Percentiles rank a stretch among this genome's conserved stretches.
These are phyloP conservation scores for Brassica balearica DNA, from an alignment of 441 rosid genomes.

Conservation along the genomic window DNA sequence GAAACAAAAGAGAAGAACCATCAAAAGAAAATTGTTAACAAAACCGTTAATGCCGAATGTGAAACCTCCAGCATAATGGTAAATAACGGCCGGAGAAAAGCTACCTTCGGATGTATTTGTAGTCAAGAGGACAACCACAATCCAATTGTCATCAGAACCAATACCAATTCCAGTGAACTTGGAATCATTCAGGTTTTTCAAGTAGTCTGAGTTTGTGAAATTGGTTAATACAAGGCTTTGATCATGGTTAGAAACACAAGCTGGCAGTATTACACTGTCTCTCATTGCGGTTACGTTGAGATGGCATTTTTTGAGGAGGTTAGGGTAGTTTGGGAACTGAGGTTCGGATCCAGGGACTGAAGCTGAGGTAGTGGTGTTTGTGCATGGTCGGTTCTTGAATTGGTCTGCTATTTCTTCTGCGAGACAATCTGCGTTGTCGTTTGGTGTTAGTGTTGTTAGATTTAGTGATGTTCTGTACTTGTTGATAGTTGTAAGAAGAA, in stretches of 20 bases:
- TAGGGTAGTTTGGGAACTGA: not conserved
- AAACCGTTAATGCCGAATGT: not conserved
- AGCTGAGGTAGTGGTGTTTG: constrained; percentile 72
- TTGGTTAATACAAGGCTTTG: not conserved
- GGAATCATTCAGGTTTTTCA: not conserved
- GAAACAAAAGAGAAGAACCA: constrained; percentile 2
- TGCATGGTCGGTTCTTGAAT: constrained; percentile 76
- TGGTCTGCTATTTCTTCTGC: constrained; percentile 80
- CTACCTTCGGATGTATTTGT: not conserved
- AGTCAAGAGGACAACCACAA: not conserved
- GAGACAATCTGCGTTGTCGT: constrained; percentile 82
- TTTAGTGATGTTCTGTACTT: constrained; percentile 65
- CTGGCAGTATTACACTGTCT: constrained; percentile 1
- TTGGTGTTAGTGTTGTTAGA: constrained; percentile 58
- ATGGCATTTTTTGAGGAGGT: not conserved
- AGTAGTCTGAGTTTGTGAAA: not conserved
- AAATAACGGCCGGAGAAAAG: not conserved
- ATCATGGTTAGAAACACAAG: not conserved
- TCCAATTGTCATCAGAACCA: not conserved
- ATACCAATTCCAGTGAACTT: not conserved
- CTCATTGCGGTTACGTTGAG: not conserved
- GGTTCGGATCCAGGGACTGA: not conserved
- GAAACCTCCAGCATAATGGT: not conserved
- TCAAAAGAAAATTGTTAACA: not conserved
- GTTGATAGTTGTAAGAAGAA: constrained; percentile 71